These are phyloP conservation scores for Bocquillonia castaneifolia DNA, from an alignment of 441 rosid genomes.

Conservation along the genomic window DNA sequence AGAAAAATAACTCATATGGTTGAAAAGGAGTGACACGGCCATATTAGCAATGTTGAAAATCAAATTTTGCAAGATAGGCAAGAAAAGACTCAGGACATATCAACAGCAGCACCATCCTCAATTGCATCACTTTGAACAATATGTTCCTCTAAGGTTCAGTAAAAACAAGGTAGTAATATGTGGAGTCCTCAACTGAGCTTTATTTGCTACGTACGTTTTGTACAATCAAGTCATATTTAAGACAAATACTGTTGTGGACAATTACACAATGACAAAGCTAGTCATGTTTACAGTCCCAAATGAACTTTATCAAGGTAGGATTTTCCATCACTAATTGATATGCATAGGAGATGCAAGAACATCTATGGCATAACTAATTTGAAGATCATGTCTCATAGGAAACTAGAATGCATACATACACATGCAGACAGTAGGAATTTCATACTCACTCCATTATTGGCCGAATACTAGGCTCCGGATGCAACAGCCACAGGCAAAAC, in stretches of 20 bases:
- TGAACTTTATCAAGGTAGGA: background rate
- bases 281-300: no score
- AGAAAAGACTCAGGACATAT: background rate
- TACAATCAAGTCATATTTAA: background rate
- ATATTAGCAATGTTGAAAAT: background rate
- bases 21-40: background rate
- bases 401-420: background rate
- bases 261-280: background rate
- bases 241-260: background rate
- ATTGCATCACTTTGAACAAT: background rate
- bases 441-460: constrained; percentile 63
- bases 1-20: background rate
- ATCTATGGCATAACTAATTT: background rate
- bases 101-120: background rate
- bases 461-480: constrained; percentile 79
- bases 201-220: no score
- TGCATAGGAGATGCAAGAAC: background rate
- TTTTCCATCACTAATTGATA: background rate
- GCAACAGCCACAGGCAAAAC: constrained; percentile 89
- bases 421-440: background rate
- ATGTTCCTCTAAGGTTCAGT: background rate
- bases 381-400: background rate
- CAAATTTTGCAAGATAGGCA: background rate
- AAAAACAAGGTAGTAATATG: background rate
- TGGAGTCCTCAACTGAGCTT: background rate